Percentiles rank a stretch among this genome's conserved stretches.
Evolutionary conservation across 495 filamentous ascomycete genomes (phyloP).

Genomic region (Pyrenula aspistea): DNA sequence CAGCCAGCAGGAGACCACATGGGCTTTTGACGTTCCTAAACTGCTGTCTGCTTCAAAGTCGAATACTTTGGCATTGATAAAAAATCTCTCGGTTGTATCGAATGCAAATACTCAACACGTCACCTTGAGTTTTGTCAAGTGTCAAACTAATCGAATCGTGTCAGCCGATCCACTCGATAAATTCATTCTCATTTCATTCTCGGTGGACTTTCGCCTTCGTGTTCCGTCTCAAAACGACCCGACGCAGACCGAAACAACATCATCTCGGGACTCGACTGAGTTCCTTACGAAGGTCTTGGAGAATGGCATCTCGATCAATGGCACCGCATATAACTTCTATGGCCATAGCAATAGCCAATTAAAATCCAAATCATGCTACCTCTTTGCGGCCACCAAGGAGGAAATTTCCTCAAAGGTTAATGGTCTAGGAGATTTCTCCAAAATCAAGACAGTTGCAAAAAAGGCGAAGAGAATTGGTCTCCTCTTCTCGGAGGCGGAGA

Average conservation of each 20-base stretch:
- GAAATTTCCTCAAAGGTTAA: constrained; percentile 24
- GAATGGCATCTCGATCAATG: constrained; percentile 26
- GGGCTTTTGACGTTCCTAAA: constrained; percentile 17
- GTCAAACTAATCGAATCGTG: constrained; percentile 23
- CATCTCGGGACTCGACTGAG: constrained; percentile 25
- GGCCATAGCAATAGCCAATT: constrained; percentile 42
- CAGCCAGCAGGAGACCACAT: constrained; percentile 15
- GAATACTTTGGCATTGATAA: constrained; percentile 22
- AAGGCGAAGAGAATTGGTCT: constrained; percentile 38
- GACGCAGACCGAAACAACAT: constrained; percentile 13
- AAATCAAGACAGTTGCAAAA: constrained; percentile 39
- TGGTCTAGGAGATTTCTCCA: constrained; percentile 32
- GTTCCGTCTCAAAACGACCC: not conserved
- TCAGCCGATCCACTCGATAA: constrained; percentile 12
- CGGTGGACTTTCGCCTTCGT: constrained; percentile 25
- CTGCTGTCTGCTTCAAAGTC: constrained; percentile 13
- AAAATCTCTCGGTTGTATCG: constrained; percentile 18
- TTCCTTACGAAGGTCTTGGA: constrained; percentile 27
- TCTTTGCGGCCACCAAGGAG: constrained; percentile 27
- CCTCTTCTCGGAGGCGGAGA: constrained; percentile 31
- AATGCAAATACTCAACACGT: constrained; percentile 15
- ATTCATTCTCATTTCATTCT: constrained; percentile 26
- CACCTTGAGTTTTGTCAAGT: constrained; percentile 13
- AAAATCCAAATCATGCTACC: constrained; percentile 33
- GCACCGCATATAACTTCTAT: constrained; percentile 33